phyloP scores from a whole-genome alignment of 352 stramenopile species.

The Phytophthora palmivora region DNA sequence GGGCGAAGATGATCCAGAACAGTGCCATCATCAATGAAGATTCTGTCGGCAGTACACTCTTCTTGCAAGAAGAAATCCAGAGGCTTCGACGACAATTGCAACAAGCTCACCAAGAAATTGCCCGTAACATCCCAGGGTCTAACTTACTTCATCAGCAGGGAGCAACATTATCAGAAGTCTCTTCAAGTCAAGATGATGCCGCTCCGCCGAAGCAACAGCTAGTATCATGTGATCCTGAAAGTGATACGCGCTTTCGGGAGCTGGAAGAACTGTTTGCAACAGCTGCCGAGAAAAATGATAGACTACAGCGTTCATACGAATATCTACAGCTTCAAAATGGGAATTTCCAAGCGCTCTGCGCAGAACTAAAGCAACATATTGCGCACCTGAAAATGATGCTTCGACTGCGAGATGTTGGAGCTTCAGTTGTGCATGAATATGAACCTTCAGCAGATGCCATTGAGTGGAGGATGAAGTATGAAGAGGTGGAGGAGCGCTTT shows the following conservation, averaged over 20 bases:
- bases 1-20: constrained; percentile 89
- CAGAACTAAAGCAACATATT: constrained; percentile 65
- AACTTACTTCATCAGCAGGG: constrained; percentile 24
- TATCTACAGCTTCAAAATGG: constrained; percentile 60
- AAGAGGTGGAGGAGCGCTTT: constrained; percentile 76
- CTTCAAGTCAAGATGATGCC: constrained; percentile 25
- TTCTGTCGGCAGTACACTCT: constrained; percentile 59
- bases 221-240: constrained; percentile 38
- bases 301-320: constrained; percentile 60
- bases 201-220: constrained; percentile 7
- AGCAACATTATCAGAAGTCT: constrained; percentile 4
- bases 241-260: constrained; percentile 60
- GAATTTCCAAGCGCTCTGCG: constrained; percentile 59
- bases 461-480: constrained; percentile 86
- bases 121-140: constrained; percentile 27
- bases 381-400: constrained; percentile 69
- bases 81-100: constrained; percentile 66
- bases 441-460: constrained; percentile 76
- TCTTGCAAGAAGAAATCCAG: constrained; percentile 80
- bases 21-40: constrained; percentile 88
- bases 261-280: constrained; percentile 68
- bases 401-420: constrained; percentile 42
- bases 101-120: constrained; percentile 48
- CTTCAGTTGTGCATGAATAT: constrained; percentile 49
- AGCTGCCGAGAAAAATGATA: constrained; percentile 66